These are phyloP conservation scores for Achaetomiella virescens DNA, from an alignment of 495 filamentous ascomycete genomes.

Conservation along the genomic window DNA sequence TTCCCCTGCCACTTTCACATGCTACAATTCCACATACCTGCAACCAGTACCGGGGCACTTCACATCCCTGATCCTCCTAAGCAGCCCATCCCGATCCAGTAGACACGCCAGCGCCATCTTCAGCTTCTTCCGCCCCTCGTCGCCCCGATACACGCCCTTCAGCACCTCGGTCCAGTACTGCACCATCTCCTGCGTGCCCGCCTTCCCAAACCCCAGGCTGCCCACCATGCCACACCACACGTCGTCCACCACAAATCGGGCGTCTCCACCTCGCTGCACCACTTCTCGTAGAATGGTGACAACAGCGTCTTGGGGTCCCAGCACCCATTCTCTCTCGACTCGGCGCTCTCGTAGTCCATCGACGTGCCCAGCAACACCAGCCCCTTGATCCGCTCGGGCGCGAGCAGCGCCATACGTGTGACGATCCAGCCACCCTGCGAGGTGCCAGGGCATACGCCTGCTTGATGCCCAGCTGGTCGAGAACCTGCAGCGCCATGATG, in stretches of 20 bases:
- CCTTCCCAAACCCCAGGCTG: conserved; percentile 50
- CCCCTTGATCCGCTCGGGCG: conserved; percentile 55
- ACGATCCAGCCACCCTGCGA: conserved; percentile 61
- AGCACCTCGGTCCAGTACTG: conserved; percentile 50
- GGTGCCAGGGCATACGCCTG: conserved; percentile 54
- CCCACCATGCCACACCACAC: conserved; percentile 50
- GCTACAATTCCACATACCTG: conserved; percentile 41
- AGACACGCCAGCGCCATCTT: conserved; percentile 54
- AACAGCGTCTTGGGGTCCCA: conserved; percentile 49
- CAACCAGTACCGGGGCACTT: conserved; percentile 55
- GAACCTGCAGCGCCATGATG: conserved; percentile 39
- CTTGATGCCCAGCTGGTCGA: conserved; percentile 47
- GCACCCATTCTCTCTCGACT: conserved; percentile 46
- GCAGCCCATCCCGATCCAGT: conserved; percentile 53
- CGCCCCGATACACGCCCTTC: conserved; percentile 50
- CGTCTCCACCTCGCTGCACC: conserved; percentile 39
- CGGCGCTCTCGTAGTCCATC: conserved; percentile 54
- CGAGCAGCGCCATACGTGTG: conserved; percentile 52
- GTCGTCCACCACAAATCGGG: conserved; percentile 48
- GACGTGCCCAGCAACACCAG: conserved; percentile 58
- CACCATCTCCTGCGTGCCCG: conserved; percentile 32
- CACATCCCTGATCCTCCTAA: conserved; percentile 48
- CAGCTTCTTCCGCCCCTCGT: conserved; percentile 50
- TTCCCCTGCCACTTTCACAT: neutral
- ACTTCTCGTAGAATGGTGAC: conserved; percentile 39